Base-by-base conservation (phyloP, 169 alveolate genomes). In the Babesia sp. region DNA sequence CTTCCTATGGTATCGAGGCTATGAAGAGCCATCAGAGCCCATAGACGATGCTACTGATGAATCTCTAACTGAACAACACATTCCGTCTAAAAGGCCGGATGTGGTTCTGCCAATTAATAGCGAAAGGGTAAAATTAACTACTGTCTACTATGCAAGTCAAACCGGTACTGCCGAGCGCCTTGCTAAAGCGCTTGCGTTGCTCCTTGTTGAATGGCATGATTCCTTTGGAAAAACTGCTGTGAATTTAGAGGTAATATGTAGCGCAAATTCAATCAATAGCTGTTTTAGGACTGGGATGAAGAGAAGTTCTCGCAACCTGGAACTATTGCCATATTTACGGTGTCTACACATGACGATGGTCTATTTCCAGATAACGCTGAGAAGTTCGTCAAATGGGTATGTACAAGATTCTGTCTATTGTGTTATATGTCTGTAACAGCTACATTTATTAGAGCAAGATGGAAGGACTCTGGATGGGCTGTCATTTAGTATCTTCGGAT, bases 321-420 rank as follows among this genome's bases (percentile, higher is more conserved):
- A 1, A 26, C 76, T 44, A 26, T 58, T 29, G 61, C 71, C 69
- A 84, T 91, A 18, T 86, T 91, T 51, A 55, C 84, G 2, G 77
- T 91, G 48, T 63, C 95, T 20, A 91, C 95, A 5, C 90, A 87
- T 71, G 93, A 93, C 45, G 95, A 91, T 55, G 95, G 95, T 9
- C 90, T 85, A 37, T 91, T 92, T 31, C 83, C 95, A 12, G 95
- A 91, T 56, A 85, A 90, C 70, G 90, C 95, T 9, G 41, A 18
- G 39, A 29, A 41, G 26, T 77, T 81, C 41, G 90, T 56, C 26
- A 87, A 79, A 61, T 85, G 74, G 66, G 86, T 77, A 67, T 26
- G 73, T 58, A 1, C 2, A 0, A 33, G 8, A 8, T 12, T 44
- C 6, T 11, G 3, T 3, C 24, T 16, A 12, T 24, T 3, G 0